A percentile compares a stretch with the other conserved stretches of the same genome.
phyloP scores from a whole-genome alignment of 495 filamentous ascomycete species.

The Xylaria intraflava region DNA sequence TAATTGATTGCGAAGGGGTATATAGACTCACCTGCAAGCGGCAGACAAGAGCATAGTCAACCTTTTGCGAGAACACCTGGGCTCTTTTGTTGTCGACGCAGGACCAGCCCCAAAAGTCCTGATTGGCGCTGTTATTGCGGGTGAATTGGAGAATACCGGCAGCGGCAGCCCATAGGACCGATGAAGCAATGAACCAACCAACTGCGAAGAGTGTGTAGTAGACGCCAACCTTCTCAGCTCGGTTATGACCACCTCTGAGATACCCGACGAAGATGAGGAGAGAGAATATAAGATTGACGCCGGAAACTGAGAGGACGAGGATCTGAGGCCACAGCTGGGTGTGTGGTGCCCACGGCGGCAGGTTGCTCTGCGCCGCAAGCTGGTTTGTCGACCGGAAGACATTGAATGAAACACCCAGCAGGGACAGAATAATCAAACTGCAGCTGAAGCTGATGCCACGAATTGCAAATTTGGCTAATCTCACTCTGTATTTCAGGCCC shows the following conservation, averaged over 20 bases:
- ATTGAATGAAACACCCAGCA: constrained; percentile 74
- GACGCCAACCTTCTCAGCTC: constrained; percentile 84
- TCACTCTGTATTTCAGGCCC: constrained; percentile 89
- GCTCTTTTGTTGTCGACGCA: constrained; percentile 81
- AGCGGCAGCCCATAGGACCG: constrained; percentile 86
- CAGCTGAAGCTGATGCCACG: constrained; percentile 94
- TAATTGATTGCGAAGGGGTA: too few species aligned
- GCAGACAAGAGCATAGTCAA: constrained; percentile 90
- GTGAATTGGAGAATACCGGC: constrained; percentile 77
- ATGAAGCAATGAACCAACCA: constrained; percentile 87
- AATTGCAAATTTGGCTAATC: constrained; percentile 89
- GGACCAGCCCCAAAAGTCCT: constrained; percentile 96
- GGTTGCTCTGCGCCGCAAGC: constrained; percentile 65
- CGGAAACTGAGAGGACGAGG: constrained; percentile 66
- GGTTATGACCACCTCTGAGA: constrained; percentile 78
- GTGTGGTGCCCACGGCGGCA: constrained; percentile 73
- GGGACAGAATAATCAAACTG: constrained; percentile 85
- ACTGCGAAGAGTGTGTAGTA: constrained; percentile 93
- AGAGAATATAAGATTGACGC: constrained; percentile 72
- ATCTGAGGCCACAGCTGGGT: constrained; percentile 89
- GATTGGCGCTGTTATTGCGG: constrained; percentile 60
- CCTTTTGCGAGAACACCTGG: constrained; percentile 63
- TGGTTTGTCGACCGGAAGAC: constrained; percentile 80
- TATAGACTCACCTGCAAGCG: constrained; percentile 70
- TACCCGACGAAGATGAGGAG: constrained; percentile 79